A percentile compares a stretch with the other conserved stretches of the same genome.
These are phyloP conservation scores for Oldenlandia corymbosa DNA, from an alignment of 257 asterid species.

Conservation along the genomic window DNA sequence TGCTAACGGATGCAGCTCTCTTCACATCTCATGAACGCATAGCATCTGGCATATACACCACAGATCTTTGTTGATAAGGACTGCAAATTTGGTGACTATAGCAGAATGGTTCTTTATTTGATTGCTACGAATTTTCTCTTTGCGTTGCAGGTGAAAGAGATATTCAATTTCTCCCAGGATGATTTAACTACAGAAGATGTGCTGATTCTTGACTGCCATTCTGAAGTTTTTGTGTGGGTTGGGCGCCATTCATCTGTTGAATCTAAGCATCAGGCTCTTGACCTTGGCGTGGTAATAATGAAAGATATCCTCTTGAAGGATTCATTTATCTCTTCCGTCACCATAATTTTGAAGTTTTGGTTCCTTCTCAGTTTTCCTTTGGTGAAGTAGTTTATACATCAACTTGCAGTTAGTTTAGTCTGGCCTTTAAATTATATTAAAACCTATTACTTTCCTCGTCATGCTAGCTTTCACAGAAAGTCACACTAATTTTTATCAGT, in stretches of 20 bases:
- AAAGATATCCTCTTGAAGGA: slow-evolving; percentile 1
- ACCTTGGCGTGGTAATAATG: slow-evolving; percentile 27
- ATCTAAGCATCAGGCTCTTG: slow-evolving; percentile 27
- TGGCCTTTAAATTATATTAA: neutral
- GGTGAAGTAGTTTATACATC: neutral
- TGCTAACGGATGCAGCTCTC: neutral
- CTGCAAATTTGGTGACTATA: neutral
- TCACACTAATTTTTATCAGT: neutral
- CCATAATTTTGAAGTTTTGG: neutral
- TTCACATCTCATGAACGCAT: neutral
- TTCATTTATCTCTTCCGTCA: neutral
- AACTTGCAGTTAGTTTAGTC: neutral
- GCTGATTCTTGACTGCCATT: slow-evolving; percentile 60
- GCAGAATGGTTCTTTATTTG: neutral
- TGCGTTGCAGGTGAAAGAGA: slow-evolving; percentile 63
- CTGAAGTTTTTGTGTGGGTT: slow-evolving; percentile 67
- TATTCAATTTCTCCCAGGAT: slow-evolving; percentile 77
- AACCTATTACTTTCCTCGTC: neutral
- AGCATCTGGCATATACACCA: neutral
- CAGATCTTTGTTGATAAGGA: neutral
- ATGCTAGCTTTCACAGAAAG: neutral
- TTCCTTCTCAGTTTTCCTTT: neutral
- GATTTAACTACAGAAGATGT: slow-evolving; percentile 89
- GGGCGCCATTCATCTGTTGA: slow-evolving; percentile 44
- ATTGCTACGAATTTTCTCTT: neutral